Base-by-base conservation (phyloP, 2,329 filamentous ascomycete genomes). In the Bertia moriformis region DNA sequence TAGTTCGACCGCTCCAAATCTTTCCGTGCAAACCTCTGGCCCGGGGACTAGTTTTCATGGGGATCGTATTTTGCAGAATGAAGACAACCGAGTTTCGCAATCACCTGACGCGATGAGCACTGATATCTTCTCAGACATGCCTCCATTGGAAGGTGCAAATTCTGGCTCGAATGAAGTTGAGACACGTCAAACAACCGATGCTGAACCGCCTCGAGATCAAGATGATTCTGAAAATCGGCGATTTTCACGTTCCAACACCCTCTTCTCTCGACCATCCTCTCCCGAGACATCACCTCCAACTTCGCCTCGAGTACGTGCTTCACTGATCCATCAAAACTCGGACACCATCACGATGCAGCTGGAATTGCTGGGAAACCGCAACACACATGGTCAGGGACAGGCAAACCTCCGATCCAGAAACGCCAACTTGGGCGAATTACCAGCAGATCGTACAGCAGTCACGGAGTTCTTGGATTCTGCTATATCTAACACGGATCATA, bases 331-430 rank as follows among this genome's bases (percentile, higher is more conserved):
- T 42, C 58, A 60, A 36, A 58, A 58, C 39, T 56, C 60, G 1
- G 59, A 61, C 41, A 50, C 60, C 2, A 60, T 62, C 37, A 62
- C 60, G 3, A 62, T 62, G 59, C 58, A 63, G 38, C 44, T 63
- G 29, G 59, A 62, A 38, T 45, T 63, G 5, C 41, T 61, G 36
- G 53, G 53, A 5, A 55, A 53, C 39, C 56, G 51, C 22, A 50
- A 46, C 38, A 41, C 46, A 3, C 46, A 49, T 18, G 41, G 44
- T 17, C 46, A 49, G 10, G 38, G 42, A 14, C 46, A 48, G 33
- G 38, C 39, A 30, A 44, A 41, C 40, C n/a, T n/a, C n/a, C n/a
- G n/a, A n/a, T 38, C 46, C 10, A 39, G 44, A 3, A 44, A 42
- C 17, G 49, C 24, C 24, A 29, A 29, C 24, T 10, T 10, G n/a